Base-by-base conservation (phyloP, 2,329 filamentous ascomycete genomes). In the Metarhizium brunneum region DNA sequence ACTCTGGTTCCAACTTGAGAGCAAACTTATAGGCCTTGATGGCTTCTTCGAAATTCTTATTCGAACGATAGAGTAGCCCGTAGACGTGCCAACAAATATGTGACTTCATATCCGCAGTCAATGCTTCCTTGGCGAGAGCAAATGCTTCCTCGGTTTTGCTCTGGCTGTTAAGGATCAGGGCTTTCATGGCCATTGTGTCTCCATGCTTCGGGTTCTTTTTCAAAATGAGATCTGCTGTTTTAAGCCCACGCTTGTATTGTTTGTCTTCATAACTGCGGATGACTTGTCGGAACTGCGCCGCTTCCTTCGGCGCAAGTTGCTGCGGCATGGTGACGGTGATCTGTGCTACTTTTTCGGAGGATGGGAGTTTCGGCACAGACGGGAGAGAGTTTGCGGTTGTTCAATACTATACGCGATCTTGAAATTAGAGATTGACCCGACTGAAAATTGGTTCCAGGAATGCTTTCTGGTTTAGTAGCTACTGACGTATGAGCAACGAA, bases 31-130 rank as follows among this genome's bases (percentile, higher is more conserved):
- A 99, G 57, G 94, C 95, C 79, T 97, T 97, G 76, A 96, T 96
- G 10, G 95, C 92, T 75, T 97, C 94, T 71, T 97, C 94, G 65
- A 95, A 97, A 74, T 99, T 97, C 80, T 97, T 97, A 68, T 88
- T 87, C 51, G 90, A 87, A 53, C 92, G 86, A 74, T 95, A 97
- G 52, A 99, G 81, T 63, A 99, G 75, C 36, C 95, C 94, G 71
- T 97, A 99, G 58, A 99, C 94, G 73, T 99, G 95, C 94, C 94
- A 99, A 79, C 92, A 97, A 66, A 99, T 92, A 73, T 97, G 92
- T 66, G 92, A 96, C 77, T 95, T 96, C 92, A 99, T 97, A 71
- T 97, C 92, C 66, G 92, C 90, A 62, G 87, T 91, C 64, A 99
- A 79, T 38, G 95, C 94, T 62, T 91, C 83, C 75, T 96, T 99